These are phyloP conservation scores for Diaporthe australafricana DNA, from an alignment of 2,329 filamentous ascomycete species.

Conservation along the genomic window DNA sequence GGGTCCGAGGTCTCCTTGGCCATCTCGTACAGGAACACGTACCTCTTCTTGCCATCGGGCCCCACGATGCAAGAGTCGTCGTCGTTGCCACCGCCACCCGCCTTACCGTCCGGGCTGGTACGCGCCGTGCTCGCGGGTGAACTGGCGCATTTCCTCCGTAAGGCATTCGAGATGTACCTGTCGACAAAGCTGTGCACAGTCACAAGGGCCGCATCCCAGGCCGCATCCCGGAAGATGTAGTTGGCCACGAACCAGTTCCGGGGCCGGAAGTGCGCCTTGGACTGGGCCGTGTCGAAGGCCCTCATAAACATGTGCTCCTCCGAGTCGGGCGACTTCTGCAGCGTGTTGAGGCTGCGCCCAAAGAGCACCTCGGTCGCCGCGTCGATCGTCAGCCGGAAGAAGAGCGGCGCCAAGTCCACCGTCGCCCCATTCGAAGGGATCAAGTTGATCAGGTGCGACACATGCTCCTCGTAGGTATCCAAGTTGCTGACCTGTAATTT, in stretches of 20 bases:
- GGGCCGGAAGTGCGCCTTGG: slow-evolving; percentile 15
- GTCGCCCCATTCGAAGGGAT: slow-evolving; percentile 24
- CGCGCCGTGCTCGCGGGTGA: slow-evolving; percentile 8
- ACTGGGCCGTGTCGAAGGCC: slow-evolving; percentile 16
- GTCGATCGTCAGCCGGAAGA: slow-evolving; percentile 16
- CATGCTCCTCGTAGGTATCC: slow-evolving; percentile 22
- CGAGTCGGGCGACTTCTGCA: slow-evolving; percentile 8
- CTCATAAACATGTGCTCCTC: slow-evolving; percentile 25
- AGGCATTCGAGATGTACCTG: slow-evolving; percentile 23
- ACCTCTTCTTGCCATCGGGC: slow-evolving; percentile 15
- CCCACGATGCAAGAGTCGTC: neutral
- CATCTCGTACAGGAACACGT: slow-evolving; percentile 35
- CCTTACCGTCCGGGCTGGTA: slow-evolving; percentile 9
- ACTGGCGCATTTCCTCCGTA: slow-evolving; percentile 17
- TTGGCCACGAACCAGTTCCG: slow-evolving; percentile 22
- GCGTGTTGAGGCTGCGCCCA: slow-evolving; percentile 20
- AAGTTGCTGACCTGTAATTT: slow-evolving; percentile 19
- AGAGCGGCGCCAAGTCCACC: slow-evolving; percentile 27
- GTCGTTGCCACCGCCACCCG: neutral
- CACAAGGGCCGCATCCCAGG: slow-evolving; percentile 18
- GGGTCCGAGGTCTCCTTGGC: slow-evolving; percentile 47
- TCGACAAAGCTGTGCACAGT: slow-evolving; percentile 24
- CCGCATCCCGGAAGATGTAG: slow-evolving; percentile 23
- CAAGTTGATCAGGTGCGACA: slow-evolving; percentile 16
- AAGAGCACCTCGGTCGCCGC: slow-evolving; percentile 20